A percentile compares a stretch with the other conserved stretches of the same genome.
Evolutionary conservation across 1,284 basidiomycete genomes (phyloP).

Genomic region (Stereum hirsutum): DNA sequence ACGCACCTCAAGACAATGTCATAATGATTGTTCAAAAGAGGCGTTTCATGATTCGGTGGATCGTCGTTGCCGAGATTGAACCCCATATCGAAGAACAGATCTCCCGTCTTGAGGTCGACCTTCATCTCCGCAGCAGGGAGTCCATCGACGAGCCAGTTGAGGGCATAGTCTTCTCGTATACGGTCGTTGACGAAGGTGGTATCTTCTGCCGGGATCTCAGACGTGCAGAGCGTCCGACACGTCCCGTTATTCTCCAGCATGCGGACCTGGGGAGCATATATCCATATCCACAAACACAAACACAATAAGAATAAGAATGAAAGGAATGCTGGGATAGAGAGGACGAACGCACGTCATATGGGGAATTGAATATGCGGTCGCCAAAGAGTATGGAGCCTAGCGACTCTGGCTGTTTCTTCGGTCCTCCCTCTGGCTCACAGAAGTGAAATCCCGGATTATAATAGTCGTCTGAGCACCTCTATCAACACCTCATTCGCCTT

Average conservation of each 20-base stretch:
- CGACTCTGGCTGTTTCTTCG: slow-evolving; percentile 77
- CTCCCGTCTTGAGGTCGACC: slow-evolving; percentile 64
- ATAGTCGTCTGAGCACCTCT: slow-evolving; percentile 60
- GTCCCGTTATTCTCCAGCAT: slow-evolving; percentile 69
- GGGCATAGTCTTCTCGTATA: slow-evolving; percentile 87
- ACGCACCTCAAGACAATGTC: slow-evolving; percentile 70
- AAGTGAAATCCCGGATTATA: slow-evolving; percentile 84
- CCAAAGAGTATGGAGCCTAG: slow-evolving; percentile 94
- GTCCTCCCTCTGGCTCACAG: slow-evolving; percentile 74
- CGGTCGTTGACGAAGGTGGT: slow-evolving; percentile 88
- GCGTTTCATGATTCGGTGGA: slow-evolving; percentile 40
- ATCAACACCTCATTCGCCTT: slow-evolving; percentile 3
- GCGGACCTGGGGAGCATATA: slow-evolving; percentile 41
- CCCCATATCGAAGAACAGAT: slow-evolving; percentile 85
- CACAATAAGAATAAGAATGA: neutral
- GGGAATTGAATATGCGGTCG: slow-evolving; percentile 90
- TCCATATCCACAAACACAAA: slow-evolving; percentile 6
- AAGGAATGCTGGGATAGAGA: slow-evolving; percentile 1
- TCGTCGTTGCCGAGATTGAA: slow-evolving; percentile 74
- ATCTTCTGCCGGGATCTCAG: slow-evolving; percentile 57
- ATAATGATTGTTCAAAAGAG: slow-evolving; percentile 89
- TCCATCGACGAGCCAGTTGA: slow-evolving; percentile 95
- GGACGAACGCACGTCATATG: slow-evolving; percentile 66
- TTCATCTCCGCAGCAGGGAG: slow-evolving; percentile 93
- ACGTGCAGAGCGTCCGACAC: slow-evolving; percentile 72